Conservation (phyloP, 148 eudicot species). For the Fagopyrum tataricum region DNA sequence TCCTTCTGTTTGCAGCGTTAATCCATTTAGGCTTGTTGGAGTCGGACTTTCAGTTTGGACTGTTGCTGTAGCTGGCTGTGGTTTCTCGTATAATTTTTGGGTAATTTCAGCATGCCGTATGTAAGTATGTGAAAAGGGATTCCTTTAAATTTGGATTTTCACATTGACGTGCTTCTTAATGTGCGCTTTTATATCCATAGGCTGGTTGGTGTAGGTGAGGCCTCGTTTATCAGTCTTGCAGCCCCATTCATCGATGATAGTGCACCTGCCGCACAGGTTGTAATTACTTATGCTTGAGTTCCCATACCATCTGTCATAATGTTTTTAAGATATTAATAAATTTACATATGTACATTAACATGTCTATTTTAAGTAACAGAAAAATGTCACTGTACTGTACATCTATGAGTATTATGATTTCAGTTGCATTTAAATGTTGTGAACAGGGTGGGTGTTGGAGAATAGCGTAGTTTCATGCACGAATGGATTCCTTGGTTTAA, state of each 20-base stretch:
- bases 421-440: neutral
- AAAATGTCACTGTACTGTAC: neutral
- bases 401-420: neutral
- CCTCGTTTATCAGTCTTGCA: conserved; percentile 92
- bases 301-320: neutral
- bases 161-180: conserved; percentile 4
- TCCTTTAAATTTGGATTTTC: neutral
- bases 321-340: neutral
- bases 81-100: conserved; percentile 69
- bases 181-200: conserved; percentile 25
- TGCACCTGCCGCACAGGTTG: conserved; percentile 77
- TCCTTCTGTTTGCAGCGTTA: conserved; percentile 44
- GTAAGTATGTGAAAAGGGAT: conserved; percentile 34
- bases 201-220: conserved; percentile 98
- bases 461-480: neutral
- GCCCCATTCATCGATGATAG: conserved; percentile 94
- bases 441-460: no score
- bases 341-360: neutral
- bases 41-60: conserved; percentile 88
- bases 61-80: conserved; percentile 71
- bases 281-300: neutral
- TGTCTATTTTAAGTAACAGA: no score
- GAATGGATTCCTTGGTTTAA: neutral
- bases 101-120: conserved; percentile 66
- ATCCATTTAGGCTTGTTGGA: conserved; percentile 94